Percentiles rank a stretch among this genome's conserved stretches.
phyloP scores from a whole-genome alignment of 306 rosid species.

The Inga leiocalycina region DNA sequence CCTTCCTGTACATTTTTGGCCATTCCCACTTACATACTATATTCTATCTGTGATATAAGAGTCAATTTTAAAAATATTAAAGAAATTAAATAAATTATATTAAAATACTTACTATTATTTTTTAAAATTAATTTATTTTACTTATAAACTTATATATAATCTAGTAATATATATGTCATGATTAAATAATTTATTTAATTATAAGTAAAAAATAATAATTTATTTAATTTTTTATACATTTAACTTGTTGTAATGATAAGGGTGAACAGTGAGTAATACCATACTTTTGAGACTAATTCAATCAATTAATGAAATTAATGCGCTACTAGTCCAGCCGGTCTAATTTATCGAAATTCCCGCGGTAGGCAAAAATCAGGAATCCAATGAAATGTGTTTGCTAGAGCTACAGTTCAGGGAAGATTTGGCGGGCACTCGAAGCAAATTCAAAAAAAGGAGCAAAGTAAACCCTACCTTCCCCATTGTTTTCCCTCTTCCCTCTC shows the following conservation, averaged over 20 bases:
- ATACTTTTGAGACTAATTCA: slow-evolving; percentile 23
- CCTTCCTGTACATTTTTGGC: neutral
- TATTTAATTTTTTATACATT: too few relatives aligned
- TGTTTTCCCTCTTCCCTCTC: neutral
- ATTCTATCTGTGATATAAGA: too few relatives aligned
- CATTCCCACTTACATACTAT: too few relatives aligned
- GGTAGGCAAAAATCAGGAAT: slow-evolving; percentile 34
- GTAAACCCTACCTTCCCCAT: slow-evolving; percentile 51
- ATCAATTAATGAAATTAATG: neutral
- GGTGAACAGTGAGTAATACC: neutral
- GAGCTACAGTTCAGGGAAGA: slow-evolving; percentile 31
- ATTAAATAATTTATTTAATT: too few relatives aligned
- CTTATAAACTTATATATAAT: too few relatives aligned
- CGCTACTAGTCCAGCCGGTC: neutral
- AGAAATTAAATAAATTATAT: too few relatives aligned
- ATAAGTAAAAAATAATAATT: too few relatives aligned
- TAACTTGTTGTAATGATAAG: too few relatives aligned
- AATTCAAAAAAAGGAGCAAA: slow-evolving; percentile 50
- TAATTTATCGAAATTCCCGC: slow-evolving; percentile 44
- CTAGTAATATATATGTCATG: too few relatives aligned
- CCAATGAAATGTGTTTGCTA: slow-evolving; percentile 6
- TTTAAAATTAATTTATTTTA: too few relatives aligned
- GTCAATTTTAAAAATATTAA: too few relatives aligned
- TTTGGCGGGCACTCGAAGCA: slow-evolving; percentile 64
- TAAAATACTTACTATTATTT: too few relatives aligned